Base-by-base conservation (phyloP, 129 eudicot genomes). In the Kitagawia praeruptora region DNA sequence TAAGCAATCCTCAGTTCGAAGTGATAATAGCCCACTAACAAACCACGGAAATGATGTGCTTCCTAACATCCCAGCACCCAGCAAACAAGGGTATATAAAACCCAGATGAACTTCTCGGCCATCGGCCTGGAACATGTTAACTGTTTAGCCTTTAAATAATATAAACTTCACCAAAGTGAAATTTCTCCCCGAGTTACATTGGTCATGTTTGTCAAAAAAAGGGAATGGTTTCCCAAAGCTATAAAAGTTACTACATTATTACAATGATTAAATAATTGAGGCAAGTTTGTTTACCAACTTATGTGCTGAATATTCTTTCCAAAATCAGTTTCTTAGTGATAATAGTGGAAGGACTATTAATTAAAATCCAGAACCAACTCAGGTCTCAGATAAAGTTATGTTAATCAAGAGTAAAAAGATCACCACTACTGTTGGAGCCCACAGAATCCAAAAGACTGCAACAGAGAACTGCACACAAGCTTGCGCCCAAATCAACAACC, bases 361-460 rank as follows among this genome's bases (percentile, higher is more conserved):
- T 63, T 34, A 39, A 19, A 47, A 67, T 41, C 46, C 49, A 48
- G 53, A 80, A 70, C 77, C 25, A 70, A 70, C 70, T 70, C 54
- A 70, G 27, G 72, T 38, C 70, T 70, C 54, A 70, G 27, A 80
- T 38, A 48, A 72, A 19, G 0, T 8, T 27, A 31, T 45, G 15
- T 70, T 25, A 70, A 70, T 16, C 16, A 51, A 56, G 64, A 45
- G 75, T 82, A 64, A 64, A 13, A 56, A 83, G 21, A 78, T 40
- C 90, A 95, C 99, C 94, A 92, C 99, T 82, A 90, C 81, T 14
- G 91, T 87, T 49, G 97, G 99, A 77, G 97, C 96, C 99, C 99
- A 95, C 70, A 92, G 82, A 78, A 95, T 95, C 96, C 97, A 95
- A 82, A 95, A 89, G 31, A 85, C 86, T 45, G 86, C 92, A 85